Evolutionary conservation across 2,329 filamentous ascomycete genomes (phyloP), one percentile per base, ranked within the genome.

Genomic region (Cylindrodendrum hubeiense): DNA sequence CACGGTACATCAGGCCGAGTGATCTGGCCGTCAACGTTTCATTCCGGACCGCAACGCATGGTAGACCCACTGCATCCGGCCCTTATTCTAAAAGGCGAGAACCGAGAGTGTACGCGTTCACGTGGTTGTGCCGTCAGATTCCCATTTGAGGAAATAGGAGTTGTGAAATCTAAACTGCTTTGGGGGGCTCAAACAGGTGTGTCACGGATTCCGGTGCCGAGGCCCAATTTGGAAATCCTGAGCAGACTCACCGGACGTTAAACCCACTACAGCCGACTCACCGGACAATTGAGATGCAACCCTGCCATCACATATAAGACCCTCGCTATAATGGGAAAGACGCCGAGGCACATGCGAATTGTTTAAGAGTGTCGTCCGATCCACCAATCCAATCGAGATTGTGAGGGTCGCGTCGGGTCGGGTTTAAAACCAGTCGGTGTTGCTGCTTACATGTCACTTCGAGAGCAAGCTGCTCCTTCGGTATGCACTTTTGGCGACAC

Each of bases 11-110:
- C 24, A 51, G 34, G 50, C 24, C 33, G 30, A 62, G n/a, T n/a
- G 9, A 56, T 47, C 54, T 49, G 53, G 47, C 60, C 60, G 60
- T 53, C 37, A 51, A 47, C 60, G 60, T 63, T 57, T 13, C 60
- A 63, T 63, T 53, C 30, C 22, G 53, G 21, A n/a, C 21, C 39
- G 28, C n/a, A 33, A 47, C 21, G 13, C n/a, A 44, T 24, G 15
- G 33, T 22, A 30, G 30, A 24, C 47, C 55, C 53, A 47, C 53
- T 55, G 17, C 19, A 15, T 15, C n/a, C 22, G 43, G 30, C 22
- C 28, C 33, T 34, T 30, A 33, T 41, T 63, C 24, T 22, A 19
- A 46, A 37, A 33, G 21, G 53, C 46, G 17, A 57, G 22, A 24
- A 41, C 17, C n/a, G 46, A 50, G 15, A 15, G 44, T 43, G 10